Conservation (phyloP, 2,329 filamentous ascomycete genomes). For the Davidsoniella eucalypti region DNA sequence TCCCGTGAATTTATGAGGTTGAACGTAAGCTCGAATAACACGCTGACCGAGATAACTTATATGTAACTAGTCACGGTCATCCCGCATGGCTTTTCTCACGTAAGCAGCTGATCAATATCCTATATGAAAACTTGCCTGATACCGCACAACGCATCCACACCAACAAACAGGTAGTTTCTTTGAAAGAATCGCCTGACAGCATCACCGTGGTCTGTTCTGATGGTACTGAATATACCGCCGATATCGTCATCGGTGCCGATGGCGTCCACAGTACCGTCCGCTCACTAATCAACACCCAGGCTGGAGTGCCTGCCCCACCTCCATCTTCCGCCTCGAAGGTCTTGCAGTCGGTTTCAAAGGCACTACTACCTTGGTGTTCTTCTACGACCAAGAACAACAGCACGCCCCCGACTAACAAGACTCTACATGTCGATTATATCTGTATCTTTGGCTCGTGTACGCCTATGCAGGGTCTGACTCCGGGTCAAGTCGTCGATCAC, state of each 20-base stretch:
- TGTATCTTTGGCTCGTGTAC: not conserved
- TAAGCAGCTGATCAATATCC: constrained; percentile 13
- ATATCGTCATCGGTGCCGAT: constrained; percentile 26
- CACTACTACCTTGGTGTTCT: not conserved
- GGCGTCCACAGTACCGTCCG: constrained; percentile 25
- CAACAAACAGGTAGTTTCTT: constrained; percentile 14
- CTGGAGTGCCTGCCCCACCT: not conserved
- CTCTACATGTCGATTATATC: no score
- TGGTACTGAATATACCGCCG: constrained; percentile 20
- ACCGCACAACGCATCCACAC: constrained; percentile 13
- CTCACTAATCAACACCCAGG: not conserved
- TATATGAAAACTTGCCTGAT: constrained; percentile 15
- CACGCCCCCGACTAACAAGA: no score
- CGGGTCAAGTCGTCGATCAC: not conserved
- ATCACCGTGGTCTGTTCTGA: constrained; percentile 21
- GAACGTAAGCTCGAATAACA: no score
- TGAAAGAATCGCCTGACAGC: constrained; percentile 13
- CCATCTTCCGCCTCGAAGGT: no score
- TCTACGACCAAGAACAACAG: no score
- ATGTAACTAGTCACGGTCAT: constrained; percentile 15
- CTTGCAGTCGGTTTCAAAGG: not conserved
- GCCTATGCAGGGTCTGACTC: not conserved
- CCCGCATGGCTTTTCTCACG: constrained; percentile 16
- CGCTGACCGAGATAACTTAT: not conserved
- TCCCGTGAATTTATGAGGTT: no score